These are phyloP conservation scores for Hypoxylon sp. DNA, from an alignment of 2,329 filamentous ascomycete genomes.

Conservation along the genomic window DNA sequence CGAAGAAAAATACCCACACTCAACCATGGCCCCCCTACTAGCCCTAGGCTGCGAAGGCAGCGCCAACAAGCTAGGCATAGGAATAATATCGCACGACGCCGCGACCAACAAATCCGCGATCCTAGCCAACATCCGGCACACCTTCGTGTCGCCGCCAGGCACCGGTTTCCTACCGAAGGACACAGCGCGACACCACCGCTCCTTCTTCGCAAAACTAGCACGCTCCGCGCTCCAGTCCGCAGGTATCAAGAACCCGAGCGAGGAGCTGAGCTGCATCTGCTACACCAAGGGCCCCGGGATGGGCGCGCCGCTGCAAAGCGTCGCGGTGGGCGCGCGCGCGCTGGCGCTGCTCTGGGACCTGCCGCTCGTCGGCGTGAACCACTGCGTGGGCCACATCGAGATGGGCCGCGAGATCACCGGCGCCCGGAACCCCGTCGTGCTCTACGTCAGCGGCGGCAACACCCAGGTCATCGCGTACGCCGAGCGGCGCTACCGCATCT, in stretches of 20 bases:
- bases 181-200: conserved; percentile 89
- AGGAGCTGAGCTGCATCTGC: conserved; percentile 88
- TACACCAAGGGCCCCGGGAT: conserved; percentile 97
- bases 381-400: conserved; percentile 98
- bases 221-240: conserved; percentile 80
- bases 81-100: conserved; percentile 81
- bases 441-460: conserved; percentile 96
- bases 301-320: conserved; percentile 89
- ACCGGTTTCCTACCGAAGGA: conserved; percentile 97
- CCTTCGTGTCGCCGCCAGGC: conserved; percentile 89
- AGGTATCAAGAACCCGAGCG: conserved; percentile 55
- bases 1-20: conserved; percentile 11
- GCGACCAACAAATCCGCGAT: conserved; percentile 68
- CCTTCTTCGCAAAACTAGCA: conserved; percentile 83
- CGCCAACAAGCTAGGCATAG: conserved; percentile 96
- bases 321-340: conserved; percentile 85
- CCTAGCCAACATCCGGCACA: conserved; percentile 94
- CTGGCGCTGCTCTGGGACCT: conserved; percentile 85
- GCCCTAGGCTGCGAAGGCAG: conserved; percentile 81
- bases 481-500: conserved; percentile 93
- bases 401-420: conserved; percentile 96
- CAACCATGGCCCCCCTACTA: conserved; percentile 53
- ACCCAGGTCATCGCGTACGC: conserved; percentile 98
- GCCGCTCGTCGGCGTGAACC: conserved; percentile 93
- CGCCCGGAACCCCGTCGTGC: conserved; percentile 88